Evolutionary conservation across 2,329 filamentous ascomycete species (phyloP), one percentile per base, ranked within the genome.

Genomic region (Aspergillus tanneri): DNA sequence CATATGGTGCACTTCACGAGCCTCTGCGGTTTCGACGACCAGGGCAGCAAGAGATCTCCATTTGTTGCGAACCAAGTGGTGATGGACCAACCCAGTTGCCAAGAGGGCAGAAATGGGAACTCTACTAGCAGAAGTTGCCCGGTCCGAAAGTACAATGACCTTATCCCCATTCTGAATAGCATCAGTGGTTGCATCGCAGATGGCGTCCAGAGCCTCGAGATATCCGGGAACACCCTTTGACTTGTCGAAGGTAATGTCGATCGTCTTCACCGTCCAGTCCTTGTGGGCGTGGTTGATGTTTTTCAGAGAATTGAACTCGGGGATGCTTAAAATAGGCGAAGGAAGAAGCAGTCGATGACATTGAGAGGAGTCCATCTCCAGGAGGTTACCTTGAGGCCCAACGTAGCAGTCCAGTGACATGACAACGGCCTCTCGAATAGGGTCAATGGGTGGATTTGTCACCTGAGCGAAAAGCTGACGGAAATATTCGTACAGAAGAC

Each of bases 401-500:
- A 97, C 88, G 67, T 96, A 97, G 63, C 92, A 95, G 68, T 96
- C 91, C 32, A 97, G 76, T 47, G 92, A 96, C 92, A 97, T 97
- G 71, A 97, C 92, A 63, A 96, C 93, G 22, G 91, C 92, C 78
- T 97, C 92, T 71, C 92, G 83, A 61, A 97, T 97, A 24, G 92
- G 92, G 66, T 97, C 92, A 65, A 97, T 97, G 11, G 92, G 92
- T 59, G 92, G 92, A 72, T 97, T 97, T 53, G 92, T 97, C 69
- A 97, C 92, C 75, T 97, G 92, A 8, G 92, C 92, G 70, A 97
- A 97, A 35, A 97, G 85, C 76, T 97, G 89, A 54, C 92, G 85
- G 85, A 97, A 97, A 75, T 97, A 97, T 71, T 96, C 92, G 70
- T 88, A 95, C 16, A 96, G 81, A 45, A 96, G 78, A 59, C 91